These are phyloP conservation scores for Exophiala mesophila DNA, from an alignment of 2,329 filamentous ascomycete genomes.

Conservation along the genomic window DNA sequence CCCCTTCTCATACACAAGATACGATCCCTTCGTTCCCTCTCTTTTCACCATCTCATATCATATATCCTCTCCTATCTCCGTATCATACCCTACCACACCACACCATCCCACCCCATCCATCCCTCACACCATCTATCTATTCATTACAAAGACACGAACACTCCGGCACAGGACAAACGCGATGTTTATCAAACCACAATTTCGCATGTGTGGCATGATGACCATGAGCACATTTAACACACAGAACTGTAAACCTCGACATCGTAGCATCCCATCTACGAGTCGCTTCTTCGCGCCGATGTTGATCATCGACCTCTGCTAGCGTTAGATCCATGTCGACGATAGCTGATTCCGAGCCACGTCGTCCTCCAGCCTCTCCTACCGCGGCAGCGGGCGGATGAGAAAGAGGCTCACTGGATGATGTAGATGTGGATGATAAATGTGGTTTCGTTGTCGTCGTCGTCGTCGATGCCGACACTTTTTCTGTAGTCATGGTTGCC, in stretches of 20 bases:
- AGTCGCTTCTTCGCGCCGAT: conserved; percentile 3
- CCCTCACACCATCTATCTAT: not conserved
- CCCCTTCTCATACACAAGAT: no score
- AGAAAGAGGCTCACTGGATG: no score
- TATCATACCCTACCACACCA: no score
- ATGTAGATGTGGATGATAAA: no score
- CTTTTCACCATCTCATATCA: no score
- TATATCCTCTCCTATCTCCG: no score
- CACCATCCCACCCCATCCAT: no score
- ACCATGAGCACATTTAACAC: conserved; percentile 59
- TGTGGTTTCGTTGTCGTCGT: no score
- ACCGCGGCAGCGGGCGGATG: no score
- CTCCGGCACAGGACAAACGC: conserved; percentile 51
- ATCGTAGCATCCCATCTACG: conserved; percentile 40
- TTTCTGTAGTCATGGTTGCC: no score
- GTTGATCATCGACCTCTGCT: not conserved
- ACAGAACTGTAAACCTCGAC: conserved; percentile 55
- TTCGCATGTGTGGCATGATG: conserved; percentile 60
- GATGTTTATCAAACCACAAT: conserved; percentile 55
- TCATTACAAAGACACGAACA: conserved; percentile 50
- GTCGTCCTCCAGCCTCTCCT: conserved; percentile 9
- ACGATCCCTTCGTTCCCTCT: no score
- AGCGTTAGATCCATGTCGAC: not conserved
- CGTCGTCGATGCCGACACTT: no score
- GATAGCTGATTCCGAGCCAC: not conserved